Evolutionary conservation across 139 green algal genomes (phyloP).

Genomic region (Micractinium sp.): DNA sequence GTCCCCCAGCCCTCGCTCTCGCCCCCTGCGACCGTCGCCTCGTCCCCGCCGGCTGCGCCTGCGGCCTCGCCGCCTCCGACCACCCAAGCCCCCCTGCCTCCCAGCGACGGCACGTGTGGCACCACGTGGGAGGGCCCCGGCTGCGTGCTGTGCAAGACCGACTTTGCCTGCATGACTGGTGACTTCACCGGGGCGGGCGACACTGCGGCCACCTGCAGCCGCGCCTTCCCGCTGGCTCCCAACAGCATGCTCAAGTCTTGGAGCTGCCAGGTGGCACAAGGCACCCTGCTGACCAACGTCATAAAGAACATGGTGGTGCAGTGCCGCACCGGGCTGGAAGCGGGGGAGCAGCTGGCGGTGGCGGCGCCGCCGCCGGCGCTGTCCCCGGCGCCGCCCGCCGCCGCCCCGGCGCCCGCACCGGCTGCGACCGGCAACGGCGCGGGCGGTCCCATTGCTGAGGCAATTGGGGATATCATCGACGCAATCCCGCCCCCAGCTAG

Average conservation of each 20-base stretch:
- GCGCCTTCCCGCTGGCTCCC: conserved; percentile 40
- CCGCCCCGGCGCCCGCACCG: neutral
- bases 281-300: neutral
- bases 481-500: no score
- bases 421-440: no score
- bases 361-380: neutral
- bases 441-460: no score
- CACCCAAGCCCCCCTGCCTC: neutral
- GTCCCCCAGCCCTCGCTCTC: neutral
- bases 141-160: conserved; percentile 47
- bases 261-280: neutral
- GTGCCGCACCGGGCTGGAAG: conserved; percentile 33
- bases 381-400: neutral
- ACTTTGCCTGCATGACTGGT: conserved; percentile 38
- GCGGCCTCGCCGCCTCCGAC: neutral
- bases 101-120: conserved; percentile 4
- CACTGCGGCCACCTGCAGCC: conserved; percentile 50
- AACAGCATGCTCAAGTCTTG: conserved; percentile 31
- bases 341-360: neutral
- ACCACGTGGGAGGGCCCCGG: conserved; percentile 40
- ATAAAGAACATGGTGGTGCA: conserved; percentile 10
- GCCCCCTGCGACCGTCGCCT: neutral
- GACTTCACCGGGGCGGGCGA: conserved; percentile 17
- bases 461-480: neutral
- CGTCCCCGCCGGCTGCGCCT: neutral